Conservation (phyloP, 2,329 filamentous ascomycete species). For the Gremmenia infestans region DNA sequence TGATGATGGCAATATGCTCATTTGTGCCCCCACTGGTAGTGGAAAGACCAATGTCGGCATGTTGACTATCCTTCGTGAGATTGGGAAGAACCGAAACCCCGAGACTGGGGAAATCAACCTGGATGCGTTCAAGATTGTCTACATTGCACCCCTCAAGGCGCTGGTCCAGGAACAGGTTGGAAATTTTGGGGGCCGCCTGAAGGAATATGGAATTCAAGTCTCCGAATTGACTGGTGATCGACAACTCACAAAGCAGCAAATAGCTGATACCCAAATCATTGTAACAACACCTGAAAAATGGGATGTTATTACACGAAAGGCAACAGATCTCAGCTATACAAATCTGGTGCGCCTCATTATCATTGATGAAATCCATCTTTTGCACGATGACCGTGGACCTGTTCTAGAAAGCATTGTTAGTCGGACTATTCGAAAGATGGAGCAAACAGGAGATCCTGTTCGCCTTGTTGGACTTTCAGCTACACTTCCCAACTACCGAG, state of each 20-base stretch:
- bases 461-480: conserved; percentile 89
- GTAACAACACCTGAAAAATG: conserved; percentile 98
- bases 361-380: conserved; percentile 95
- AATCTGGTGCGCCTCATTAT: conserved; percentile 94
- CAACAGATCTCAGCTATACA: conserved; percentile 93
- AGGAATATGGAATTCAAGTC: conserved; percentile 86
- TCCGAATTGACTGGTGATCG: conserved; percentile 96
- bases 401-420: conserved; percentile 96
- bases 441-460: conserved; percentile 91
- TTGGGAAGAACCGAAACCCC: conserved; percentile 88
- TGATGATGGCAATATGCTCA: conserved; percentile 94
- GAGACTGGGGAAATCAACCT: conserved; percentile 90
- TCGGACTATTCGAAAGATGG: conserved; percentile 84
- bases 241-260: conserved; percentile 97
- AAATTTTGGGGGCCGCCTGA: conserved; percentile 88
- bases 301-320: conserved; percentile 98
- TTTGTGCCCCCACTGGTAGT: conserved; percentile 94
- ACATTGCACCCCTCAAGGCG: conserved; percentile 93
- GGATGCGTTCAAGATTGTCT: conserved; percentile 97
- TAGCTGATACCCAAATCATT: conserved; percentile 95
- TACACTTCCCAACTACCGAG: conserved; percentile 91
- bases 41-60: conserved; percentile 99
- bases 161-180: conserved; percentile 97
- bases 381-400: conserved; percentile 95
- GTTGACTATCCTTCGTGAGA: conserved; percentile 91